A percentile compares a stretch with the other conserved stretches of the same genome.
Evolutionary conservation across 73 alveolate species (phyloP).

Genomic region (Paramecium primaurelia): DNA sequence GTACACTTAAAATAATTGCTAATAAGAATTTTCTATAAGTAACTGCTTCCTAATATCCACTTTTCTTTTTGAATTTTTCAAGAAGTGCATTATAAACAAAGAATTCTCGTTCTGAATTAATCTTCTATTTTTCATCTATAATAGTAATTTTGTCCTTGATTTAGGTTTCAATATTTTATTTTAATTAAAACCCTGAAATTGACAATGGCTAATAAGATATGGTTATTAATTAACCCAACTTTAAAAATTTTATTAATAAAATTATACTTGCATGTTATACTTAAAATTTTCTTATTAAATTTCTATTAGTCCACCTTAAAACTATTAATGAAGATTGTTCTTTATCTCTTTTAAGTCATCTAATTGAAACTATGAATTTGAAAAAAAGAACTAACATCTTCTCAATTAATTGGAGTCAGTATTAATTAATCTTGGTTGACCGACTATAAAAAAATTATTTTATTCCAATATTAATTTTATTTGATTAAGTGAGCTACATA

Average conservation of each 20-base stretch:
- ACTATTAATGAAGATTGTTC: background rate
- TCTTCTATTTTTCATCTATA: background rate
- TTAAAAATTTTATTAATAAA: background rate
- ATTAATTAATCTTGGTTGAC: slow-evolving; percentile 6
- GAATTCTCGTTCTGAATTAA: background rate
- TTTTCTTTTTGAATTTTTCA: background rate
- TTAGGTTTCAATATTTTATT: background rate
- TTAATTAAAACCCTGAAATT: background rate
- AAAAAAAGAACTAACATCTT: background rate
- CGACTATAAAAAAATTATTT: background rate
- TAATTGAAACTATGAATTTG: background rate
- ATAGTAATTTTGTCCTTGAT: background rate
- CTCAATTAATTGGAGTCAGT: slow-evolving; percentile 5
- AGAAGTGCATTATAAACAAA: background rate
- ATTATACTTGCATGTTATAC: background rate
- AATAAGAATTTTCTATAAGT: background rate
- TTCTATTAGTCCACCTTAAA: background rate
- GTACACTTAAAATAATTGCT: background rate
- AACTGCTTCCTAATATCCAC: background rate
- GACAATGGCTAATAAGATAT: background rate
- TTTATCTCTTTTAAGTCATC: background rate
- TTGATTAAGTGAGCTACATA: background rate
- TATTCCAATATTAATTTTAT: background rate
- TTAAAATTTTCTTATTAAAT: background rate
- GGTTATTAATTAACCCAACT: background rate